Conservation (phyloP, 257 asterid species). For the Solanum neorickii region DNA sequence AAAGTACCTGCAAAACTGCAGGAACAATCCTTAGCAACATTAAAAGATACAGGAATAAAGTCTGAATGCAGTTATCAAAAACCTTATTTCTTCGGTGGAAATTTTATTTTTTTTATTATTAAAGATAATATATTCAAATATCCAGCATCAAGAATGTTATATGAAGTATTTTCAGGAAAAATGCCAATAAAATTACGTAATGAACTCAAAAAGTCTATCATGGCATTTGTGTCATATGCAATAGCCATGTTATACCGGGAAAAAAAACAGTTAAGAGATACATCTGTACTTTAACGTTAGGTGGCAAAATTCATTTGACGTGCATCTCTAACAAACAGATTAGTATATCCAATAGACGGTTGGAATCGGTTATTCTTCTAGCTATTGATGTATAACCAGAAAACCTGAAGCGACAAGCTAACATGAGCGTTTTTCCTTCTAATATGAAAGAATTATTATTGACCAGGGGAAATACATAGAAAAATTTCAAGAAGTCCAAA, state of each 20-base stretch:
- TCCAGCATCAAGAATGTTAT: not conserved
- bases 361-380: not conserved
- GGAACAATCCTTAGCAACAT: conserved; percentile 14
- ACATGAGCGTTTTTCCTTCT: not conserved
- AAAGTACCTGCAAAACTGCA: conserved; percentile 90
- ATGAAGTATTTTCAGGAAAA: not conserved
- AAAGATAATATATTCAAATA: not conserved
- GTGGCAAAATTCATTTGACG: not conserved
- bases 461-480: not conserved
- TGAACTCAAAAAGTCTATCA: not conserved
- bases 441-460: not conserved
- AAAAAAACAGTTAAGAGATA: not conserved
- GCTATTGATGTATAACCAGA: not conserved
- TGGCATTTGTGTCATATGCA: not conserved
- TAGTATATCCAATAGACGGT: not conserved
- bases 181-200: not conserved
- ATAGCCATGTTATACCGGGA: not conserved
- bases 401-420: not conserved
- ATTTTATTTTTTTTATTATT: not conserved
- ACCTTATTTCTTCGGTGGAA: not conserved
- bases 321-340: not conserved
- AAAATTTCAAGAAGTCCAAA: not conserved
- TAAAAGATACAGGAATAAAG: not conserved
- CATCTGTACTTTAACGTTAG: not conserved
- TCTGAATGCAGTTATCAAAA: not conserved